phyloP scores from a whole-genome alignment of 1,139 yeast genomes.

The Diutina ranongensis region DNA sequence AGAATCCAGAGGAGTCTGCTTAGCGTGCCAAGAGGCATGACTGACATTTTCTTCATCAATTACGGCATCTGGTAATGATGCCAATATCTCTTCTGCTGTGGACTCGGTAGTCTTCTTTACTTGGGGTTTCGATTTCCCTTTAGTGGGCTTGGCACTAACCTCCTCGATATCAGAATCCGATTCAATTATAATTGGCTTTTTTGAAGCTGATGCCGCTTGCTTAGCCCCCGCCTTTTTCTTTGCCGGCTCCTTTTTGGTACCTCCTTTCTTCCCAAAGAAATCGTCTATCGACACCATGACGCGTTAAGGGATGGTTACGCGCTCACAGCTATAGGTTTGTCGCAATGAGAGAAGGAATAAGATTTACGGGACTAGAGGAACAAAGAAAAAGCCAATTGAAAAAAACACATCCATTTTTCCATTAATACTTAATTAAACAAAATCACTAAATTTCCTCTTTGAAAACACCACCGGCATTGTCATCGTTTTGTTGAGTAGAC shows the following conservation, averaged over 20 bases:
- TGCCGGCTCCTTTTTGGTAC: neutral
- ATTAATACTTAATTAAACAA: neutral
- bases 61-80: neutral
- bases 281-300: constrained; percentile 2
- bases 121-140: neutral
- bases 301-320: neutral
- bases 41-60: neutral
- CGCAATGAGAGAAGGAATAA: no score
- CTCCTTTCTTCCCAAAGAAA: neutral
- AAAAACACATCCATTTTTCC: no score
- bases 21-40: neutral
- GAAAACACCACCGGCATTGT: neutral
- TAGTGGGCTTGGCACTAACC: neutral
- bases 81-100: neutral
- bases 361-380: no score
- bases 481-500: neutral
- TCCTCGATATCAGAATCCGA: neutral
- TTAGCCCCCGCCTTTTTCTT: neutral
- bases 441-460: neutral
- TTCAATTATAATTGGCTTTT: neutral
- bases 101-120: neutral
- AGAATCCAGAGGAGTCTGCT: neutral
- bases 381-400: neutral
- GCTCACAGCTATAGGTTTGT: no score
- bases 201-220: neutral